Base-by-base conservation (phyloP, 2,329 filamentous ascomycete species). In the Epichloe brachyelytri region DNA sequence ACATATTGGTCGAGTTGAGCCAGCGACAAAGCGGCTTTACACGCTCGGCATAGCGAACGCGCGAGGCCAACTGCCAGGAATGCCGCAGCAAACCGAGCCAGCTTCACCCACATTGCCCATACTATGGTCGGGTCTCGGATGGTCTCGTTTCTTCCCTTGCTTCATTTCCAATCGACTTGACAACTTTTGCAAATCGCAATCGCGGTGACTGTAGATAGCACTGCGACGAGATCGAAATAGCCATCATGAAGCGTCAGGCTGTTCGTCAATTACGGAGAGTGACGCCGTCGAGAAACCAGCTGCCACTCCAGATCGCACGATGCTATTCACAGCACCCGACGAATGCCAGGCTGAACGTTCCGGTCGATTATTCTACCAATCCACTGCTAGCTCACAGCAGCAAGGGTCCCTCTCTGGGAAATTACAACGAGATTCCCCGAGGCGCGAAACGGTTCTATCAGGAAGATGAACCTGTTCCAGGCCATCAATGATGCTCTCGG, bases 401-500 rank as follows among this genome's bases (percentile, higher is more conserved):
- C 2, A 82, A 86, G 57, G 72, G 53, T 3, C 44, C 81, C 1
- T 81, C 88, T 7, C 77, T 57, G 22, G 55, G 94, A 17, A 70
- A 75, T 46, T 85, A 84, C 62, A 73, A 79, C 4, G 88, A 95
- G 62, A 79, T 97, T 75, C 87, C 63, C 73, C 34, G 74, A 82
- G 19, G 74, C 81, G 33, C 79, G 77, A 57, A 81, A 81, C 63
- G 80, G 82, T 44, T 76, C 83, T 1, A 91, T 88, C 3, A 88
- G 88, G 65, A 85, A 87, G 58, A 85, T 94, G 77, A 97, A 97
- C 69, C 78, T 96, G 38, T 96, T 93, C 71, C 88, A 95, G 65
- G 85, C 93, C 48, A 82, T 98, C 72, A 97, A 97, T 65, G 83
- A 91, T 57, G 90, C 91, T 11, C 76, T 98, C 20, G 80, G 86